Evolutionary conservation across 2,329 filamentous ascomycete species (phyloP), one percentile per base, ranked within the genome.

Genomic region (Penicillium expansum): DNA sequence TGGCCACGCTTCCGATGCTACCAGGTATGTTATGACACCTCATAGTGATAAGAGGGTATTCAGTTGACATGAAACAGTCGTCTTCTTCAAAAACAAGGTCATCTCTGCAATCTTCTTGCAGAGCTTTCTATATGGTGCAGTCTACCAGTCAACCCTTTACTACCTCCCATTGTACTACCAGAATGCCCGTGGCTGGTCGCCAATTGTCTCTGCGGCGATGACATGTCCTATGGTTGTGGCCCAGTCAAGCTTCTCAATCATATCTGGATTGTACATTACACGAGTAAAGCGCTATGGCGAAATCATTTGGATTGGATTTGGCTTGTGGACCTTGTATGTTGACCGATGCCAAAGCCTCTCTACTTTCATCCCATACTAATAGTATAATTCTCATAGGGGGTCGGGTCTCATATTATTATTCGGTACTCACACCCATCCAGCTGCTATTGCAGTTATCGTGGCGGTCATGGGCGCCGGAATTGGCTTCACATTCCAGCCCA

Each of bases 91-190:
- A 37, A 83, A 79, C 58, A 71, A 72, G 18, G 77, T 83, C 7
- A 76, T 88, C 8, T 73, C 75, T 22, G 76, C 82, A 8, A 79
- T 89, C 58, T 73, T 88, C 47, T 39, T 79, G 4, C 83, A 88
- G 64, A 83, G 80, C 65, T 82, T 88, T 60, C 71, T 89, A 22
- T 79, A 86, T 22, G 84, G 86, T 5, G 75, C 82, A 14, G 80
- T 82, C 1, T 87, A 85, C 62, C 85, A 86, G 62, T 76, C 79
- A 2, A 80, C 80, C 55, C 71, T 87, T 1, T 87, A 86, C 69
- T 87, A 83, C 62, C 68, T 87, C 5, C 85, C 85, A 1, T 72
- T 87, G 0, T 88, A 85, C 68, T 82, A 84, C 43, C 83, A 87
- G 61, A 86, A 86, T 55, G 82, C 79, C 3, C 76, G 79, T 24